Conservation (phyloP, 192 early-diverging fungal genomes). For the Borealophlyctis nickersoniae region DNA sequence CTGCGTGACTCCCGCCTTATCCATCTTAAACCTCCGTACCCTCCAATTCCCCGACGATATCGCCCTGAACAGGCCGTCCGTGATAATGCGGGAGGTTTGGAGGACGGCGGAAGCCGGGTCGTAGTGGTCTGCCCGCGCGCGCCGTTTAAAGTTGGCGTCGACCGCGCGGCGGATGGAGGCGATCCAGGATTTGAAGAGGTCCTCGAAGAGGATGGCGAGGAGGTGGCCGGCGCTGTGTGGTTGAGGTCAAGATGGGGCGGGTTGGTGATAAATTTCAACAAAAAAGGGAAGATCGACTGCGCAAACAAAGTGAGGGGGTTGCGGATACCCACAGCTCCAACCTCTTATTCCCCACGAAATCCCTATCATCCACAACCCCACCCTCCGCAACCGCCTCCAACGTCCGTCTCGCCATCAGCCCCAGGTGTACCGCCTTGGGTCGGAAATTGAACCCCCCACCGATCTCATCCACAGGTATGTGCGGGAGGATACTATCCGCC, state of each 20-base stretch:
- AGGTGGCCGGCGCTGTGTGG: constrained; percentile 85
- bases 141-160: constrained; percentile 83
- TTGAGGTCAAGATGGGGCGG: no score
- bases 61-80: constrained; percentile 79
- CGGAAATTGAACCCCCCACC: constrained; percentile 70
- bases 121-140: constrained; percentile 76
- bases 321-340: constrained; percentile 73
- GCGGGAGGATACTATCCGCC: constrained; percentile 77
- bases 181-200: constrained; percentile 91
- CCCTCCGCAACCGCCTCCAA: constrained; percentile 75
- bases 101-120: constrained; percentile 57
- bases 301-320: not conserved
- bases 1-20: constrained; percentile 91
- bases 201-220: constrained; percentile 87
- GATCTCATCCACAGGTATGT: constrained; percentile 74
- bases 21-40: constrained; percentile 97
- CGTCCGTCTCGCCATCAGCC: constrained; percentile 86
- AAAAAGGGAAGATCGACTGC: not conserved
- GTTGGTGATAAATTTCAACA: not conserved
- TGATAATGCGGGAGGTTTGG: constrained; percentile 64
- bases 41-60: constrained; percentile 96
- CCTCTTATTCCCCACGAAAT: constrained; percentile 95
- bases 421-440: constrained; percentile 84
- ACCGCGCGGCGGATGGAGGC: constrained; percentile 77
- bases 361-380: constrained; percentile 85